Conservation (phyloP, 1,139 yeast species). For the Pneumocystis sp. region DNA sequence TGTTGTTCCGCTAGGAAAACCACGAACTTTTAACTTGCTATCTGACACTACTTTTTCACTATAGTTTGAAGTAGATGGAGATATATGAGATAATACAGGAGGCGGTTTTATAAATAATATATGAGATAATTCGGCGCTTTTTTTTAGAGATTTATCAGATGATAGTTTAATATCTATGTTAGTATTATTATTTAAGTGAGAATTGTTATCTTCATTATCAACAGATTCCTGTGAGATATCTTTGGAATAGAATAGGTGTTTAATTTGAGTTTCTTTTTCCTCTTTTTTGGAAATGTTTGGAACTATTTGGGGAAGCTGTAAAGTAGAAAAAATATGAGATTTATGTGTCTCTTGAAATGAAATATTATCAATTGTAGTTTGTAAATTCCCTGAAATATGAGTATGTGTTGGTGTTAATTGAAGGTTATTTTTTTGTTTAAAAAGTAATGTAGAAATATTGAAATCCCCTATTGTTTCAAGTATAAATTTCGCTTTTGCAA, state of each 20-base stretch:
- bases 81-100: neutral
- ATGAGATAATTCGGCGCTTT: neutral
- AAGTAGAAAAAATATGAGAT: neutral
- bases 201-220: neutral
- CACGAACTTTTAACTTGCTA: neutral
- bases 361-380: neutral
- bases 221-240: neutral
- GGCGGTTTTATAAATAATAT: neutral
- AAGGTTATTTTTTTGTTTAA: neutral
- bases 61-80: neutral
- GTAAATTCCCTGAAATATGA: neutral
- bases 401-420: neutral
- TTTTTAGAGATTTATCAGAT: neutral
- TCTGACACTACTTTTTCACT: neutral
- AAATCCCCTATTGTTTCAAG: slow-evolving; percentile 57
- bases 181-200: neutral
- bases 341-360: neutral
- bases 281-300: neutral
- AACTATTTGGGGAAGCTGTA: neutral
- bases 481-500: slow-evolving; percentile 33
- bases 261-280: neutral
- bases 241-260: neutral
- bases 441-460: slow-evolving; percentile 28
- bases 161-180: neutral
- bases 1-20: neutral